A percentile compares a stretch with the other conserved stretches of the same genome.
Conservation (phyloP, 1,284 basidiomycete species). For the Ganoderma lucidum region DNA sequence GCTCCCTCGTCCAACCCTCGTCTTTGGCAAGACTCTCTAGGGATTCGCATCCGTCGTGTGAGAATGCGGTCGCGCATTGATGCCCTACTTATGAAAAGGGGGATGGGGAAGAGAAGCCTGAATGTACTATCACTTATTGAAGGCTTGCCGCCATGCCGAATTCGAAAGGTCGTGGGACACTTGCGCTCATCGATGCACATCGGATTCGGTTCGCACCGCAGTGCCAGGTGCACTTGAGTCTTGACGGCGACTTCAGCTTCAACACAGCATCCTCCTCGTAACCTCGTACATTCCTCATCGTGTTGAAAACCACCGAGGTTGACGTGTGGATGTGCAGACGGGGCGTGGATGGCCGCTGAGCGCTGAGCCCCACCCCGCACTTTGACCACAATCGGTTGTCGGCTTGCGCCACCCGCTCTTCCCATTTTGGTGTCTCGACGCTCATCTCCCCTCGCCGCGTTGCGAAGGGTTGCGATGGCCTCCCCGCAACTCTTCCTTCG, state of each 20-base stretch:
- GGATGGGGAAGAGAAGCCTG: no score
- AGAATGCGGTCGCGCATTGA: no score
- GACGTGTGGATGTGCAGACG: not conserved
- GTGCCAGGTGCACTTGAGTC: not conserved
- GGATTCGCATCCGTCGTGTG: no score
- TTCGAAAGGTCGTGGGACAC: not conserved
- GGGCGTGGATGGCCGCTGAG: not conserved
- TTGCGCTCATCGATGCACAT: slow-evolving; percentile 23
- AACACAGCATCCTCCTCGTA: not conserved
- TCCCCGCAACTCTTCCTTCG: not conserved
- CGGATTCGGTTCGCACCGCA: slow-evolving; percentile 19
- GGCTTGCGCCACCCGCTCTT: not conserved
- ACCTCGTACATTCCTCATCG: not conserved
- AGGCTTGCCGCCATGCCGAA: no score
- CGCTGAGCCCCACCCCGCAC: not conserved
- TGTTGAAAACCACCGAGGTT: not conserved
- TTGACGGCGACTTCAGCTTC: slow-evolving; percentile 21
- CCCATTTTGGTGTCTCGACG: not conserved
- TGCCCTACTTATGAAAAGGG: no score
- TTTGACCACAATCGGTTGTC: not conserved
- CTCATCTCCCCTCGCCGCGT: not conserved
- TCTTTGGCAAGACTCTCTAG: no score
- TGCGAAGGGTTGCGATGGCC: not conserved
- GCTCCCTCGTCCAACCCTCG: no score
- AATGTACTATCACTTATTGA: no score